Evolutionary conservation across 345 rosid species (phyloP).

Genomic region (Populus euphratica): DNA sequence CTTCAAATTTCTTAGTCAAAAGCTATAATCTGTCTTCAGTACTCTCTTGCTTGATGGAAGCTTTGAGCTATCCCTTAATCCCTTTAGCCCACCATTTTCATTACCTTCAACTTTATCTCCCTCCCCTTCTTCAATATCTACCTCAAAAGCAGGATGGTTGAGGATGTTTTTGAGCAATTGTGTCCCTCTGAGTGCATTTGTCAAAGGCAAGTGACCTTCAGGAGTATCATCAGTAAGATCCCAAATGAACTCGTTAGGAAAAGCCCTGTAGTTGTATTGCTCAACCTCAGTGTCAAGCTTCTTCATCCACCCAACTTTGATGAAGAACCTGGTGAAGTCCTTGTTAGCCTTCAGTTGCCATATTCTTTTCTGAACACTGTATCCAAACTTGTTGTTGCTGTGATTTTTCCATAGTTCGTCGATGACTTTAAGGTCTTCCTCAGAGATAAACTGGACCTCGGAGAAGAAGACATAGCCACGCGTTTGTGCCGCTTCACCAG

Average conservation of each 20-base stretch:
- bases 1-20: background rate
- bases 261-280: conserved; percentile 81
- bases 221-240: conserved; percentile 72
- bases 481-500: conserved; percentile 70
- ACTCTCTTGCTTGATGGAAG: conserved; percentile 12
- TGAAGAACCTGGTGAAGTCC: conserved; percentile 71
- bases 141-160: conserved; percentile 73
- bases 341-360: conserved; percentile 52
- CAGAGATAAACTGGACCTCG: conserved; percentile 70
- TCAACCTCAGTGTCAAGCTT: conserved; percentile 76
- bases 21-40: conserved; percentile 25
- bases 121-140: conserved; percentile 21
- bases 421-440: conserved; percentile 54
- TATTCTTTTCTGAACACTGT: conserved; percentile 70
- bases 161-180: conserved; percentile 61
- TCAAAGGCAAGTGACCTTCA: conserved; percentile 80
- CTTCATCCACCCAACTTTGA: conserved; percentile 92
- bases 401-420: conserved; percentile 69
- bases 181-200: conserved; percentile 87
- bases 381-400: conserved; percentile 71
- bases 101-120: conserved; percentile 4
- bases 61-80: background rate
- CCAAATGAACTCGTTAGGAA: conserved; percentile 81
- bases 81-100: conserved; percentile 11
- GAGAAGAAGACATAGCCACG: conserved; percentile 96